Evolutionary conservation across 495 filamentous ascomycete genomes (phyloP).

Genomic region (Penicillium desertorum): DNA sequence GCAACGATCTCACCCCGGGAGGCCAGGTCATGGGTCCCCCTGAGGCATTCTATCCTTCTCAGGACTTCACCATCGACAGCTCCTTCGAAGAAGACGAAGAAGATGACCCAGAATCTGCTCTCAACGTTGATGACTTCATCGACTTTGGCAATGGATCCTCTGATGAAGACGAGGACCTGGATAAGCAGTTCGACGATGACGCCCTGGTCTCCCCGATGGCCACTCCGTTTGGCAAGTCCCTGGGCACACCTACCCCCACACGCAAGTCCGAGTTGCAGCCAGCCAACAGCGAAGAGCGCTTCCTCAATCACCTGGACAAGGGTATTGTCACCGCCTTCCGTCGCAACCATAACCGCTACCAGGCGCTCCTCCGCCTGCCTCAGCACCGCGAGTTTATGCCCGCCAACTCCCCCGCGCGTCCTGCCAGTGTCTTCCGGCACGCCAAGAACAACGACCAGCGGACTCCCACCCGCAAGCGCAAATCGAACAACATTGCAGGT

Average conservation of each 20-base stretch:
- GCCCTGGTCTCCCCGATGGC: constrained; percentile 40
- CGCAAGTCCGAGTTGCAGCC: constrained; percentile 49
- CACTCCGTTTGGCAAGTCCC: constrained; percentile 29
- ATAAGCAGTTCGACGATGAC: constrained; percentile 43
- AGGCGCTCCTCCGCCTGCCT: constrained; percentile 63
- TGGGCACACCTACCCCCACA: constrained; percentile 50
- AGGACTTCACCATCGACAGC: constrained; percentile 56
- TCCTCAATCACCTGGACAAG: constrained; percentile 67
- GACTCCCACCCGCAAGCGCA: constrained; percentile 46
- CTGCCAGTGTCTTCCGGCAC: constrained; percentile 50
- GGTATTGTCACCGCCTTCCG: constrained; percentile 77
- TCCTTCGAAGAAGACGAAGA: constrained; percentile 56
- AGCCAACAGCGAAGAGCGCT: constrained; percentile 53
- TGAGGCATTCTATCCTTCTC: constrained; percentile 73
- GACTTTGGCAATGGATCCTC: constrained; percentile 63
- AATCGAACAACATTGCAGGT: constrained; percentile 37
- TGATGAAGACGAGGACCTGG: constrained; percentile 46
- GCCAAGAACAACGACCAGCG: constrained; percentile 45
- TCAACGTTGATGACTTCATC: constrained; percentile 72
- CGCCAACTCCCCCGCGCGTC: constrained; percentile 45
- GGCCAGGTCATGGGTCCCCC: constrained; percentile 69
- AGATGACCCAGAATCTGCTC: constrained; percentile 63
- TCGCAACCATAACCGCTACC: constrained; percentile 71
- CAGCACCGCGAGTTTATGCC: constrained; percentile 53
- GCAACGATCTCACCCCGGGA: constrained; percentile 55